Conservation (phyloP, 306 rosid genomes). For the Glycine tomentella region DNA sequence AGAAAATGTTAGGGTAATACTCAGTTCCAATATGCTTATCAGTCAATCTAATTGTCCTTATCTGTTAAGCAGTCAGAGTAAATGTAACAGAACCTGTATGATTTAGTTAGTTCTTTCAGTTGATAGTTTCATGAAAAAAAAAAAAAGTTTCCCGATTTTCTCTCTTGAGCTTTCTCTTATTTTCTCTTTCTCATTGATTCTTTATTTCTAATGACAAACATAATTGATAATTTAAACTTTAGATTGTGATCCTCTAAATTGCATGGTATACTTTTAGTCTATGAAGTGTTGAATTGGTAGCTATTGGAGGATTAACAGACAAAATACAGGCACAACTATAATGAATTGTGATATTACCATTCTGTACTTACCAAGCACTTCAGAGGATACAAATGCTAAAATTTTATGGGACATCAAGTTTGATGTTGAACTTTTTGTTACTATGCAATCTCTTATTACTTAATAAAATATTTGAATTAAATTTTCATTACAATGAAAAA, state of each 20-base stretch:
- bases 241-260: constrained; percentile 30
- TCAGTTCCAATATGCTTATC: background rate
- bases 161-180: background rate
- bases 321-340: constrained; percentile 7
- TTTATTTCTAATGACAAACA: background rate
- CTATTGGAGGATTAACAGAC: background rate
- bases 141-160: background rate
- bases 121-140: background rate
- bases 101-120: background rate
- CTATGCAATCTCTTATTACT: constrained; percentile 29
- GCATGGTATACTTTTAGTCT: constrained; percentile 21
- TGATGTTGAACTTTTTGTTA: constrained; percentile 22
- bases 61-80: background rate
- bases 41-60: background rate
- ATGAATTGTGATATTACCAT: constrained; percentile 22
- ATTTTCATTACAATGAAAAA: constrained; percentile 28
- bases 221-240: constrained; percentile 16
- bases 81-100: background rate
- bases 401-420: constrained; percentile 24
- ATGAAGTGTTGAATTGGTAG: constrained; percentile 14
- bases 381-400: constrained; percentile 18
- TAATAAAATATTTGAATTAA: constrained; percentile 34
- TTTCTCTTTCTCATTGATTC: background rate
- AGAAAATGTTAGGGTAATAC: background rate
- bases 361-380: constrained; percentile 3